Evolutionary conservation across 202 grass and related monocot genomes (phyloP), one percentile per base, ranked within the genome.

Genomic region (Zoysia matrella): DNA sequence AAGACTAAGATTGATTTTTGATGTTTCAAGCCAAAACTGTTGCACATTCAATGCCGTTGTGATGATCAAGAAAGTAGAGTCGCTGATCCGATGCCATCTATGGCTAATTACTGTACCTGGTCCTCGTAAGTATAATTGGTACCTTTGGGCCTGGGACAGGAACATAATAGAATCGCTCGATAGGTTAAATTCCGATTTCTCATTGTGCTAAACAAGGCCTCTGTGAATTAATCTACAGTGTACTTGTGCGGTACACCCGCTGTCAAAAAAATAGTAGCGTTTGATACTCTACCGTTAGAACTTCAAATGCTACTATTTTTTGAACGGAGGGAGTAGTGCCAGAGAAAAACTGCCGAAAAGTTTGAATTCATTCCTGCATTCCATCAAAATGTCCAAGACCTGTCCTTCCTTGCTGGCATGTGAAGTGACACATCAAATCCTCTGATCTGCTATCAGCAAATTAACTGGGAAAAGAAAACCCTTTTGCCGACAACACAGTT

Each of bases 401-500:
- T n/a, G 36, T 13, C 47, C 60, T 47, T 30, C 11, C 3, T 52
- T 74, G 11, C 14, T 55, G 22, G 13, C 62, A 42, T 66, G 60
- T 57, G 42, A 55, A 50, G 43, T 50, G 50, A 66, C 67, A 72
- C 5, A 11, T 7, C 69, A 4, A 18, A 56, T 15, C 14, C 10
- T 64, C 48, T 10, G 66, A 68, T 16, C 40, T 12, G 15, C 4
- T 11, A 16, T 18, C 4, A 52, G 68, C 45, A 45, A 41, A 30
- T 36, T 36, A 36, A 36, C 4, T 68, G 69, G 7, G 50, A 45
- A 74, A 81, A 56, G 3, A 56, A 56, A 56, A 56, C 14, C 52
- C 62, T 14, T 47, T 49, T 75, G 64, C 76, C 81, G 49, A 84
- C 81, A 80, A 63, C 44, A 15, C 51, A 80, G 54, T 40, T 61